Conservation (phyloP, 257 asterid species). For the Fraxinus quadrangulata region DNA sequence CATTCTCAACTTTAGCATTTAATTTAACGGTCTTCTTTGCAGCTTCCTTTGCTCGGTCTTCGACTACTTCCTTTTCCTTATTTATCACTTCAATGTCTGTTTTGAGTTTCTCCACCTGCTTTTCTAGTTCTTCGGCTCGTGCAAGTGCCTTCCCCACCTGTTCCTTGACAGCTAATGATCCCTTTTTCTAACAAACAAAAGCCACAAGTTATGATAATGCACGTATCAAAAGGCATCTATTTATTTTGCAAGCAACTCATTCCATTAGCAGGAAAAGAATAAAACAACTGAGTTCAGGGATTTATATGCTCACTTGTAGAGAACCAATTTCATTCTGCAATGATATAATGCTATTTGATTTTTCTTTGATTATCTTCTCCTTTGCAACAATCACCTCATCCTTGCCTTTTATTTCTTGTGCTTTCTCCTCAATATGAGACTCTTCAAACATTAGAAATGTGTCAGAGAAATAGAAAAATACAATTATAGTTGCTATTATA, state of each 20-base stretch:
- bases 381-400: slow-evolving; percentile 62
- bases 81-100: slow-evolving; percentile 36
- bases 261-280: slow-evolving; percentile 2
- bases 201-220: slow-evolving; percentile 11
- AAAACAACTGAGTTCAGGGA: slow-evolving; percentile 6
- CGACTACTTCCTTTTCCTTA: slow-evolving; percentile 37
- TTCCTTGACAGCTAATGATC: slow-evolving; percentile 58
- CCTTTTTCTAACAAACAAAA: slow-evolving; percentile 49
- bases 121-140: slow-evolving; percentile 68
- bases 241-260: slow-evolving; percentile 10
- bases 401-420: slow-evolving; percentile 60
- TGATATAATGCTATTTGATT: slow-evolving; percentile 53
- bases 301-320: slow-evolving; percentile 53
- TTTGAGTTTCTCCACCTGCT: slow-evolving; percentile 50
- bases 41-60: slow-evolving; percentile 30
- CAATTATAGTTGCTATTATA: slow-evolving; percentile 9
- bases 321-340: slow-evolving; percentile 72
- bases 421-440: slow-evolving; percentile 62
- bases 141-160: slow-evolving; percentile 71
- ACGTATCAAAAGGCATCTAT: background rate
- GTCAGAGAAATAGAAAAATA: slow-evolving; percentile 13
- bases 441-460: slow-evolving; percentile 45
- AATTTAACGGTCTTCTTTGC: slow-evolving; percentile 35
- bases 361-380: slow-evolving; percentile 67
- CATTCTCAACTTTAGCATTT: slow-evolving; percentile 30